Evolutionary conservation across 306 rosid species (phyloP).

Genomic region (Purshia tridentata): DNA sequence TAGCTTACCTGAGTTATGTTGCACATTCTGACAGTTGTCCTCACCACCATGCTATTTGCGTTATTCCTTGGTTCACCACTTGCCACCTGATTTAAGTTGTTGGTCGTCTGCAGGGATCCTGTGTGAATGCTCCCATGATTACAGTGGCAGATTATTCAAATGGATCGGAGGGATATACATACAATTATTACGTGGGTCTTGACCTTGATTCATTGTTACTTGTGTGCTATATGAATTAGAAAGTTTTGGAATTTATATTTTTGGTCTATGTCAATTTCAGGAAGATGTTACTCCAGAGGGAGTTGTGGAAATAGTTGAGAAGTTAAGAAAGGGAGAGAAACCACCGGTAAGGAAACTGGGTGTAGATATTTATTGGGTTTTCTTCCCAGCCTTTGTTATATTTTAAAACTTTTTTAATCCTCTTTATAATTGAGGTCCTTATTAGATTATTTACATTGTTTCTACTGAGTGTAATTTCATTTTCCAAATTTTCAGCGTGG

Average conservation of each 20-base stretch:
- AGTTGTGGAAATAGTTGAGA: conserved; percentile 83
- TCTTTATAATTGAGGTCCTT: not conserved
- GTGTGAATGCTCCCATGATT: conserved; percentile 98
- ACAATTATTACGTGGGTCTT: conserved; percentile 76
- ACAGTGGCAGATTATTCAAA: conserved; percentile 97
- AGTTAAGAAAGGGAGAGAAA: conserved; percentile 80
- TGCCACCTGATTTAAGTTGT: conserved; percentile 13
- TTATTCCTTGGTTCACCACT: not conserved
- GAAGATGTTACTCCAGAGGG: conserved; percentile 89
- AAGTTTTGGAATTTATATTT: conserved; percentile 7
- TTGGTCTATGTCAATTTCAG: conserved; percentile 44
- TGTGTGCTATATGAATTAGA: not conserved
- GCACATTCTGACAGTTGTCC: not conserved
- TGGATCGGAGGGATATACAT: conserved; percentile 89
- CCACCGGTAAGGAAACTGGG: conserved; percentile 63
- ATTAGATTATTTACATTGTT: conserved; percentile 1
- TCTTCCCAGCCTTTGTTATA: not conserved
- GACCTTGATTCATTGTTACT: not conserved
- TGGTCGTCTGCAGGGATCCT: conserved; percentile 73
- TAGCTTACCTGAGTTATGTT: not conserved
- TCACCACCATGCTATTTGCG: conserved; percentile 1
- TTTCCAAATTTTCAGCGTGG: conserved; percentile 53
- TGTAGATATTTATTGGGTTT: not conserved
- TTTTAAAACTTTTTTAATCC: not conserved
- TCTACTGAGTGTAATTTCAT: not conserved